These are phyloP conservation scores for Epichloe bromicola DNA, from an alignment of 2,329 filamentous ascomycete genomes.

Conservation along the genomic window DNA sequence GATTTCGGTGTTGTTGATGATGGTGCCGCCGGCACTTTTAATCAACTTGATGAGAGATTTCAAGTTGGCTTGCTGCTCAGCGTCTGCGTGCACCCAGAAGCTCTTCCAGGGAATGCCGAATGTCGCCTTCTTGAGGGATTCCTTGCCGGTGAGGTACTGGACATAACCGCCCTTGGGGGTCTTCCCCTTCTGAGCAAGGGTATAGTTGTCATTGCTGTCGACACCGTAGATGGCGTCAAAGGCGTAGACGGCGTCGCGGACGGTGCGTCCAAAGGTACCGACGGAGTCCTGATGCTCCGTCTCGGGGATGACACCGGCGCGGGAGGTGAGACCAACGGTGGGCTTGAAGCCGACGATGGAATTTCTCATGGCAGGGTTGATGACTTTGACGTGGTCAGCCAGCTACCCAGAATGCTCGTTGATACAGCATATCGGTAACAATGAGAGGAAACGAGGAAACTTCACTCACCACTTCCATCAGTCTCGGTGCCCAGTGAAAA, in stretches of 20 bases:
- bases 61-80: slow-evolving; percentile 41
- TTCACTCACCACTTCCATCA: slow-evolving; percentile 43
- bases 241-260: slow-evolving; percentile 53
- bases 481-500: slow-evolving; percentile 65
- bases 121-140: slow-evolving; percentile 43
- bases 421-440: too few species aligned
- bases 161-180: slow-evolving; percentile 44
- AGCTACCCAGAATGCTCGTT: neutral
- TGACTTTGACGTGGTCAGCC: slow-evolving; percentile 29
- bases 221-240: slow-evolving; percentile 56
- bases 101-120: slow-evolving; percentile 62
- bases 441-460: neutral
- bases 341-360: slow-evolving; percentile 62
- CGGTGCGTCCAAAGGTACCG: slow-evolving; percentile 52
- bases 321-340: slow-evolving; percentile 58
- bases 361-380: slow-evolving; percentile 58
- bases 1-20: slow-evolving; percentile 59
- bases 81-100: slow-evolving; percentile 52
- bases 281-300: slow-evolving; percentile 55
- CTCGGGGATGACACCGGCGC: slow-evolving; percentile 51
- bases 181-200: slow-evolving; percentile 38
- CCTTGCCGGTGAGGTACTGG: slow-evolving; percentile 39
- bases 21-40: slow-evolving; percentile 46
- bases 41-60: slow-evolving; percentile 36
- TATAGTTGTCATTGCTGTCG: slow-evolving; percentile 54